Evolutionary conservation across 805 yeast genomes (phyloP).

Genomic region (Zygoascus ofunaensis): DNA sequence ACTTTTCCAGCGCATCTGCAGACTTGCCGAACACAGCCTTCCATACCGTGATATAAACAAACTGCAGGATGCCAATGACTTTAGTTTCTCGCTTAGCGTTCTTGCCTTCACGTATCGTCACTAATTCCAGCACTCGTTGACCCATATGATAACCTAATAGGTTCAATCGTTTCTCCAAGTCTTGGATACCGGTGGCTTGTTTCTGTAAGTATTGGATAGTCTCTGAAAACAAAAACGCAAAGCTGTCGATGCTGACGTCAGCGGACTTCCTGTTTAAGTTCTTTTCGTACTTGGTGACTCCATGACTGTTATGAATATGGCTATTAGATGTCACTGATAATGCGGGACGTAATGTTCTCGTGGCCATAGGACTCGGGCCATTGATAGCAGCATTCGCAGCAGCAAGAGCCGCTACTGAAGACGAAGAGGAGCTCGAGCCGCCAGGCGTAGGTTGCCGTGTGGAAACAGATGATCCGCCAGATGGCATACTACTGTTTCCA

Average conservation of each 20-base stretch:
- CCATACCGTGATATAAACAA: conserved; percentile 69
- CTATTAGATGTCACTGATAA: conserved; percentile 1
- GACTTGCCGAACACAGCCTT: conserved; percentile 57
- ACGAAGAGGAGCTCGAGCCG: not conserved
- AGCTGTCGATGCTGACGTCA: conserved; percentile 57
- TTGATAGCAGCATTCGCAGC: not conserved
- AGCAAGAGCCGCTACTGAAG: conserved; percentile 2
- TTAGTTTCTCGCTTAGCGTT: conserved; percentile 57
- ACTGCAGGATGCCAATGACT: conserved; percentile 60
- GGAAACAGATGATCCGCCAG: not conserved
- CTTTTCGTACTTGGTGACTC: conserved; percentile 40
- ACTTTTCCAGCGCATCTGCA: conserved; percentile 68
- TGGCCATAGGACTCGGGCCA: not conserved
- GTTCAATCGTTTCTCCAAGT: conserved; percentile 53
- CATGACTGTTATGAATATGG: too few species aligned
- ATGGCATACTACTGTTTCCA: conserved; percentile 1
- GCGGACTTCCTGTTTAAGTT: conserved; percentile 55
- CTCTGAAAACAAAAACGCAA: conserved; percentile 63
- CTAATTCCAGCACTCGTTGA: conserved; percentile 56
- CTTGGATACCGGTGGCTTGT: conserved; percentile 46
- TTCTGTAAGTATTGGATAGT: conserved; percentile 56
- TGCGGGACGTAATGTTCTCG: conserved; percentile 5
- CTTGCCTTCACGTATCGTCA: conserved; percentile 58
- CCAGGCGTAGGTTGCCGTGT: not conserved
- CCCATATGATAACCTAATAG: conserved; percentile 75